Conservation (phyloP, 2,329 filamentous ascomycete genomes). For the Coniochaeta sp. region DNA sequence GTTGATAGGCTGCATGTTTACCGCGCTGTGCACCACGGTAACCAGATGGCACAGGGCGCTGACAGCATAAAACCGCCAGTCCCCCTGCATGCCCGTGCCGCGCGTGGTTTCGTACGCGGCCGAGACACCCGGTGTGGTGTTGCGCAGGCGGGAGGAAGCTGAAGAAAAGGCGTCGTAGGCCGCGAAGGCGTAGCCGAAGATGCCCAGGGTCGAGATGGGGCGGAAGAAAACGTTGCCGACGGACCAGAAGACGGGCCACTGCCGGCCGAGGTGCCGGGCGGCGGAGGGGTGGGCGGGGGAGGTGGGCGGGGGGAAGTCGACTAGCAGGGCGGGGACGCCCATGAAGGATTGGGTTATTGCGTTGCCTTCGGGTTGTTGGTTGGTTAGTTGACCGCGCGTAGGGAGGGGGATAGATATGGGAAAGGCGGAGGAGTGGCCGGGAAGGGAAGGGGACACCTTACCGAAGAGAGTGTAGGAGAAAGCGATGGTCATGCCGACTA, state of each 20-base stretch:
- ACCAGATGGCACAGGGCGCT: constrained; percentile 35
- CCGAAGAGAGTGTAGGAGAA: constrained; percentile 42
- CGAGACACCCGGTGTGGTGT: background rate
- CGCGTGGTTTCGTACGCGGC: constrained; percentile 6
- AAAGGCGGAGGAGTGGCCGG: background rate
- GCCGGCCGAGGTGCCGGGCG: constrained; percentile 35
- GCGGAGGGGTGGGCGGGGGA: constrained; percentile 19
- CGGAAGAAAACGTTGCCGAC: constrained; percentile 44
- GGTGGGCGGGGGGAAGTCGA: constrained; percentile 17
- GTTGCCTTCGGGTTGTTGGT: constrained; percentile 28
- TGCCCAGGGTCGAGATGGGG: constrained; percentile 40
- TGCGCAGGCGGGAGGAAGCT: background rate
- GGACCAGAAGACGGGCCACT: constrained; percentile 44
- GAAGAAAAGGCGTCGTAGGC: constrained; percentile 25
- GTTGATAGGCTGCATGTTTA: constrained; percentile 45
- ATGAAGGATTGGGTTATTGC: constrained; percentile 46
- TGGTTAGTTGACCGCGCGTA: background rate
- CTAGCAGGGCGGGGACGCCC: constrained; percentile 39
- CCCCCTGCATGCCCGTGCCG: constrained; percentile 18
- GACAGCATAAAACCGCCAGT: constrained; percentile 36
- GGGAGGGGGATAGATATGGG: background rate
- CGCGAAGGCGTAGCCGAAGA: constrained; percentile 38
- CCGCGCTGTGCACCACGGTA: constrained; percentile 39
- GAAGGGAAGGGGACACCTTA: constrained; percentile 14
- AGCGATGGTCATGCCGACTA: constrained; percentile 36